These are phyloP conservation scores for Moniliophthora roreri DNA, from an alignment of 1,284 basidiomycete species.

Conservation along the genomic window DNA sequence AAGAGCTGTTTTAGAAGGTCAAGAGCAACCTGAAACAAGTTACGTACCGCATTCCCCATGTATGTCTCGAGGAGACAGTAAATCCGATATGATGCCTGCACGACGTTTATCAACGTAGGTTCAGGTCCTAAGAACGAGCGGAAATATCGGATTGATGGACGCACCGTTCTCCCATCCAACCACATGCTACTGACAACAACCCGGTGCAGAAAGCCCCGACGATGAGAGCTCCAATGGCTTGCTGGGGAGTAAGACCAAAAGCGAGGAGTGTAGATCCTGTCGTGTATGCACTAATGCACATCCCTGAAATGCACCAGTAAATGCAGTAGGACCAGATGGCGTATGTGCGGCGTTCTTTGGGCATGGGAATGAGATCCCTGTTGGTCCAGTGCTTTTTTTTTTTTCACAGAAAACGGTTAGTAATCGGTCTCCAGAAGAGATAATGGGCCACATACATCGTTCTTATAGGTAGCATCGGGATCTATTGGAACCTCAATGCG, in stretches of 20 bases:
- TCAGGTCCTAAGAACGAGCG: too few relatives aligned
- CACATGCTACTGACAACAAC: slow-evolving; percentile 19
- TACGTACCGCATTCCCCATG: slow-evolving; percentile 20
- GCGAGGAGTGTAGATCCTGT: slow-evolving; percentile 21
- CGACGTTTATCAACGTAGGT: too few relatives aligned
- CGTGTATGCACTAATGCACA: slow-evolving; percentile 22
- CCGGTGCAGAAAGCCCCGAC: slow-evolving; percentile 17
- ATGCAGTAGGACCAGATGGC: slow-evolving; percentile 22
- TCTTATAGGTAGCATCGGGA: slow-evolving; percentile 16
- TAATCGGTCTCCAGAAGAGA: not conserved
- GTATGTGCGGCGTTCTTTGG: slow-evolving; percentile 21
- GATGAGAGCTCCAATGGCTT: slow-evolving; percentile 21
- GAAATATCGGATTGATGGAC: not conserved
- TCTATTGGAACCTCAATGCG: slow-evolving; percentile 21
- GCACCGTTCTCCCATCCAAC: slow-evolving; percentile 22
- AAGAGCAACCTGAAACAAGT: not conserved
- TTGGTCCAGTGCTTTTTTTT: slow-evolving; percentile 20
- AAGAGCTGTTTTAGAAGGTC: not conserved
- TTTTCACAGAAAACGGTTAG: not conserved
- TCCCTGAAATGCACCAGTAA: slow-evolving; percentile 22
- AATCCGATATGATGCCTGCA: slow-evolving; percentile 20
- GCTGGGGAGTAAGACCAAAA: slow-evolving; percentile 21
- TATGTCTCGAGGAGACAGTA: slow-evolving; percentile 19
- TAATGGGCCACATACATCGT: slow-evolving; percentile 12
- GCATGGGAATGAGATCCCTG: slow-evolving; percentile 23